Evolutionary conservation across 179 eudicot genomes (phyloP).

Genomic region (Spinacia oleracea): DNA sequence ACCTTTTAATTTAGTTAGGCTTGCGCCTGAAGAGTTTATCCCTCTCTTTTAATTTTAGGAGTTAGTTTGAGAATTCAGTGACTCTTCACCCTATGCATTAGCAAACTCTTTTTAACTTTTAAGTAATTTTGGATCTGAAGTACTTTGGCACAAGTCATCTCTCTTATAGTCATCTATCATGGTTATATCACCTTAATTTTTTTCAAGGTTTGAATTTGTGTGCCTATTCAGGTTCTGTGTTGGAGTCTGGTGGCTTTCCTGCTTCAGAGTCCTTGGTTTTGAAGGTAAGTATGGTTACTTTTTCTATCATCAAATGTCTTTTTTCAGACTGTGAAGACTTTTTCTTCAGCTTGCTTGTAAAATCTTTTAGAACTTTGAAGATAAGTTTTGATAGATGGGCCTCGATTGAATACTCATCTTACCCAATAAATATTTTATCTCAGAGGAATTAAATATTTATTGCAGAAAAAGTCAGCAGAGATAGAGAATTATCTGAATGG

Average conservation of each 20-base stretch:
- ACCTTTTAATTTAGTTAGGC: neutral
- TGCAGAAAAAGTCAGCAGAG: neutral
- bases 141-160: neutral
- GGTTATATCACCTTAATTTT: neutral
- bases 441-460: neutral
- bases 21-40: too few species aligned
- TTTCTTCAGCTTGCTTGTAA: neutral
- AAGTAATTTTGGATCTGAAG: neutral
- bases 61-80: too few species aligned
- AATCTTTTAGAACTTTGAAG: neutral
- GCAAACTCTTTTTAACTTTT: neutral
- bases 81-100: too few species aligned
- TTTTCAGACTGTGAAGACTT: neutral
- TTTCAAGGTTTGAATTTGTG: neutral
- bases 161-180: neutral
- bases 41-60: too few species aligned
- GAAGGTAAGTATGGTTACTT: conserved; percentile 43
- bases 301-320: neutral
- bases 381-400: neutral
- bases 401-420: neutral
- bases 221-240: conserved; percentile 45
- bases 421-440: neutral
- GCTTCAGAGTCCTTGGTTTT: conserved; percentile 51
- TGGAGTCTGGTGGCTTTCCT: conserved; percentile 46
- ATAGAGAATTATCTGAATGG: neutral